phyloP scores from a whole-genome alignment of 768 basidiomycete species.

The Cystobasidium tubakii region DNA sequence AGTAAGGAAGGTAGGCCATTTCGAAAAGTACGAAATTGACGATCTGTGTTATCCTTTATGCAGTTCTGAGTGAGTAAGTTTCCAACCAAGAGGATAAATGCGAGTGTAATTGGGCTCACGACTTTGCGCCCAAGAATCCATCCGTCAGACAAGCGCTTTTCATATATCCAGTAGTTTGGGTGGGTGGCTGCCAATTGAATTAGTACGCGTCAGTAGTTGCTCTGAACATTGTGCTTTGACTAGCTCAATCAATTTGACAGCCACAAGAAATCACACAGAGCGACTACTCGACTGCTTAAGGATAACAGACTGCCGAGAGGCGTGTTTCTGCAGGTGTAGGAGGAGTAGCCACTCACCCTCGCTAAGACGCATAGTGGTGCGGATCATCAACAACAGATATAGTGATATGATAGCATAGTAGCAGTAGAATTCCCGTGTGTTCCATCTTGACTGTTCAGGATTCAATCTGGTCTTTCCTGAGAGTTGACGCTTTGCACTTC shows the following conservation, averaged over 20 bases:
- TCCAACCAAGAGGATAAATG: no score
- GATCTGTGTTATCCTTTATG: constrained; percentile 79
- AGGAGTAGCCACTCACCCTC: constrained; percentile 62
- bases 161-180: constrained; percentile 66
- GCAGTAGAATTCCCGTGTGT: constrained; percentile 68
- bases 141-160: constrained; percentile 59
- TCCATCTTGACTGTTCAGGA: constrained; percentile 58
- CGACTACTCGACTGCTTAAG: no score
- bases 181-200: constrained; percentile 57
- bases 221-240: background rate
- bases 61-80: background rate
- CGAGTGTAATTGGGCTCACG: constrained; percentile 58
- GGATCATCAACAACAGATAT: constrained; percentile 68
- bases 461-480: background rate
- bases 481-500: background rate
- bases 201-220: constrained; percentile 18
- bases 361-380: constrained; percentile 68
- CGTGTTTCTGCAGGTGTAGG: no score
- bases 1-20: constrained; percentile 66
- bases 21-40: constrained; percentile 83
- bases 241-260: no score
- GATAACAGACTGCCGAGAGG: no score
- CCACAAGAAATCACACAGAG: no score
- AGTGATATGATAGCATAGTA: constrained; percentile 61
- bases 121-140: constrained; percentile 77